A percentile compares a stretch with the other conserved stretches of the same genome.
These are phyloP conservation scores for Gaultheria prostrata DNA, from an alignment of 148 eudicot species.

Conservation along the genomic window DNA sequence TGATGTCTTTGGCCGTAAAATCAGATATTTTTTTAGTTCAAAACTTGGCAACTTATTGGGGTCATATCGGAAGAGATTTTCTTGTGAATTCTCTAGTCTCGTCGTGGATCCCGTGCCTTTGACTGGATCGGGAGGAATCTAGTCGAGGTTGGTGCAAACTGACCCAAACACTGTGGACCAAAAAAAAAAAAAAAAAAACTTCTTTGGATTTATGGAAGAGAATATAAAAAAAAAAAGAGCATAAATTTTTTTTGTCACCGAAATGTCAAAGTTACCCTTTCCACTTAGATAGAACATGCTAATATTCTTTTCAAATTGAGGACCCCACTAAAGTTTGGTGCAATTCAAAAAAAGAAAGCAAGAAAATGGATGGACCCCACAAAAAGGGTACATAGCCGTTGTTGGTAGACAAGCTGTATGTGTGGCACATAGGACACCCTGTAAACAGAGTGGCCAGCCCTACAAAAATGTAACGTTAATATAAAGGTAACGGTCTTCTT, in stretches of 20 bases:
- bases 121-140: too few relatives aligned
- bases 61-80: too few relatives aligned
- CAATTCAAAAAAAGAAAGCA: background rate
- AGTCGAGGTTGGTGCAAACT: too few relatives aligned
- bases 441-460: background rate
- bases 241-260: background rate
- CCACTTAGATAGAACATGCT: background rate
- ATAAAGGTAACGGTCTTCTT: constrained; percentile 3
- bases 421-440: background rate
- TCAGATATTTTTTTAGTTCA: too few relatives aligned
- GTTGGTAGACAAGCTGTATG: background rate
- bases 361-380: background rate
- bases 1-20: too few relatives aligned
- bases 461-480: background rate
- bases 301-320: background rate
- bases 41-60: too few relatives aligned
- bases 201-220: too few relatives aligned
- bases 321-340: background rate
- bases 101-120: too few relatives aligned
- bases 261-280: background rate
- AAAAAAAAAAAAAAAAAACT: too few relatives aligned
- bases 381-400: background rate
- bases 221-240: too few relatives aligned
- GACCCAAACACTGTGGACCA: too few relatives aligned
- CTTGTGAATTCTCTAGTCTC: too few relatives aligned